Evolutionary conservation across 768 basidiomycete species (phyloP).

Genomic region (Lyophyllum semitale): DNA sequence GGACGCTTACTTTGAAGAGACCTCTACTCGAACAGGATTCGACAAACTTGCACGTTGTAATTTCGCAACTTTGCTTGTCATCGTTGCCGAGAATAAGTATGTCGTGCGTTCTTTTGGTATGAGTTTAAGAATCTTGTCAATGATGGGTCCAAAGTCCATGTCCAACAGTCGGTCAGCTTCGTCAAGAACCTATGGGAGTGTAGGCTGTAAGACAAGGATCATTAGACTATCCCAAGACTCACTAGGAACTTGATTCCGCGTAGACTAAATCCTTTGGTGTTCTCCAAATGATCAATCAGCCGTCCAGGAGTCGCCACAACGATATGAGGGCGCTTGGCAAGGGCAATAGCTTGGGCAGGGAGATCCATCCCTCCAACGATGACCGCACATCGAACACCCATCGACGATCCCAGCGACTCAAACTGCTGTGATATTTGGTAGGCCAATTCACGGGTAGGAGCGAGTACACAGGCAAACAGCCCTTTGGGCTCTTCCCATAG

Average conservation of each 20-base stretch:
- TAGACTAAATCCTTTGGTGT: slow-evolving; percentile 95
- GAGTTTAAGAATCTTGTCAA: slow-evolving; percentile 95
- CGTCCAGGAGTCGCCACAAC: slow-evolving; percentile 96
- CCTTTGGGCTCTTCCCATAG: slow-evolving; percentile 95
- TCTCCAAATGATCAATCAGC: slow-evolving; percentile 90
- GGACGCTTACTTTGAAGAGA: slow-evolving; percentile 79
- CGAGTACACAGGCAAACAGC: slow-evolving; percentile 89
- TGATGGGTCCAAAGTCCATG: slow-evolving; percentile 93
- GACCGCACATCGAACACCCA: slow-evolving; percentile 89
- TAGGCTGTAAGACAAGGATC: neutral
- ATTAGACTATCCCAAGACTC: slow-evolving; percentile 22
- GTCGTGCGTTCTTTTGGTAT: slow-evolving; percentile 94
- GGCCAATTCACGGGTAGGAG: slow-evolving; percentile 97
- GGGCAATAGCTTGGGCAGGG: slow-evolving; percentile 86
- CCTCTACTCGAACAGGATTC: slow-evolving; percentile 93
- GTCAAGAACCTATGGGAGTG: slow-evolving; percentile 76
- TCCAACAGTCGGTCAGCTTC: slow-evolving; percentile 95
- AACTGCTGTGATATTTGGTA: slow-evolving; percentile 99
- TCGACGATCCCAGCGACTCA: slow-evolving; percentile 85
- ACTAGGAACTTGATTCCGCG: slow-evolving; percentile 87
- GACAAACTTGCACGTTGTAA: slow-evolving; percentile 90
- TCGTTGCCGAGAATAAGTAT: slow-evolving; percentile 96
- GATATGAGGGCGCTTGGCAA: slow-evolving; percentile 93
- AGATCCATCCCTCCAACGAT: slow-evolving; percentile 96
- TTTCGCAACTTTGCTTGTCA: slow-evolving; percentile 98